Base-by-base conservation (phyloP, 2,329 filamentous ascomycete genomes). In the Curvularia hawaiiensis region DNA sequence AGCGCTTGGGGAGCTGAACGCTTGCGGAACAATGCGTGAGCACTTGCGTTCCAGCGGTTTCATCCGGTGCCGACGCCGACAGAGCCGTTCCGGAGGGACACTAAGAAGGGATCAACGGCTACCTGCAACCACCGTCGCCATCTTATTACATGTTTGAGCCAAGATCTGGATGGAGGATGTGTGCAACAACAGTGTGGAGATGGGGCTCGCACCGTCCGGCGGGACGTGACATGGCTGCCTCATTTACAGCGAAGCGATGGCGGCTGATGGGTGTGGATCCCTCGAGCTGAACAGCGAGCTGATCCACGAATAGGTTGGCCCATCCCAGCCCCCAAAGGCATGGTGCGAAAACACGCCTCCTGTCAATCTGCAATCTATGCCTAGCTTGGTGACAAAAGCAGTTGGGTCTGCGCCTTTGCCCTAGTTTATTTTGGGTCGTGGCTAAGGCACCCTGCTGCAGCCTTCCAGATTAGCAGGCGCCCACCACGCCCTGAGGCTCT, bases 371-470 rank as follows among this genome's bases (percentile, higher is more conserved):
- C 45, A 45, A 48, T 44, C 56, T 33, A 51, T 52, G 40, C 56
- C 40, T 50, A 41, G 7, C 40, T 43, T 26, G 50, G 46, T 38
- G 35, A 51, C 24, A 26, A 50, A 46, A 50, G 46, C 18, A 51
- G 38, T 50, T 26, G 31, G 41, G 33, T 5, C 46, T 28, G 39
- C 46, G 51, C 51, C 51, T 46, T 24, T 11, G 40, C 30, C 48
- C 50, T 46, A 16, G 46, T 50, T 22, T 50, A 46, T 46, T 53
- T 44, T 50, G 39, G 39, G 60, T 50, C 54, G 50, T 38, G 56
- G 30, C 35, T 40, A 44, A 43, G 48, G 50, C 48, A 48, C 28
- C 40, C n/a, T 52, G 47, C 57, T 54, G 57, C 30, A 35, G 53
- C 48, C 57, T 35, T 55, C 10, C n/a, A 41, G 31, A 49, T 41